These are phyloP conservation scores for Penicillium sp. DNA, from an alignment of 2,329 filamentous ascomycete genomes.

Conservation along the genomic window DNA sequence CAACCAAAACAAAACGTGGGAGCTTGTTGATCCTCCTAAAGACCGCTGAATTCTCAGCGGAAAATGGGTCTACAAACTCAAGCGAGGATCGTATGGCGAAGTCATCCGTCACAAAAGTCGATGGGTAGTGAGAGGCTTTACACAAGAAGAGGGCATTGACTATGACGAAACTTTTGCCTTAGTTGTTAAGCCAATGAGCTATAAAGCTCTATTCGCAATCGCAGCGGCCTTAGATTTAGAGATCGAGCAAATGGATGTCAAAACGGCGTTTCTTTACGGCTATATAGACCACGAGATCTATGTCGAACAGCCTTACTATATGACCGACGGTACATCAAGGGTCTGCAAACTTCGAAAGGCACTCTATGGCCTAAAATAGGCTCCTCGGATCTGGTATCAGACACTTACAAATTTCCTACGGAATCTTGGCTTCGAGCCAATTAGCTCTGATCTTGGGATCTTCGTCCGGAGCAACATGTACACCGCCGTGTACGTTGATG, in stretches of 20 bases:
- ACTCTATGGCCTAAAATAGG: not conserved
- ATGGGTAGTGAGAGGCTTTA: constrained; percentile 27
- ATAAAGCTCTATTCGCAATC: constrained; percentile 26
- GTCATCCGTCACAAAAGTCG: constrained; percentile 25
- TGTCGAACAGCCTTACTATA: constrained; percentile 5
- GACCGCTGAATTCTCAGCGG: no score
- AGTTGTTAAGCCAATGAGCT: constrained; percentile 18
- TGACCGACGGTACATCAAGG: not conserved
- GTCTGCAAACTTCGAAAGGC: constrained; percentile 8
- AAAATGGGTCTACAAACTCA: not conserved
- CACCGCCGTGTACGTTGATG: constrained; percentile 7
- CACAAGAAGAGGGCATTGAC: constrained; percentile 26
- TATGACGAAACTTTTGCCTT: constrained; percentile 30
- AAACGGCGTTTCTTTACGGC: constrained; percentile 24
- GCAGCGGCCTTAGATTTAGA: constrained; percentile 16
- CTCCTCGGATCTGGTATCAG: not conserved
- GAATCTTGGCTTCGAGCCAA: constrained; percentile 4
- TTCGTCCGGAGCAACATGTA: constrained; percentile 7
- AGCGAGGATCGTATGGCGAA: constrained; percentile 14
- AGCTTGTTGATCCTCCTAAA: no score
- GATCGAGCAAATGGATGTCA: constrained; percentile 34
- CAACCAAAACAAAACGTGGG: no score
- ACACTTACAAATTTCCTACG: not conserved
- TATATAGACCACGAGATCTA: constrained; percentile 15
- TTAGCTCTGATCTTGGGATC: not conserved